Conservation (phyloP, 768 basidiomycete genomes). For the Russula brevipes region DNA sequence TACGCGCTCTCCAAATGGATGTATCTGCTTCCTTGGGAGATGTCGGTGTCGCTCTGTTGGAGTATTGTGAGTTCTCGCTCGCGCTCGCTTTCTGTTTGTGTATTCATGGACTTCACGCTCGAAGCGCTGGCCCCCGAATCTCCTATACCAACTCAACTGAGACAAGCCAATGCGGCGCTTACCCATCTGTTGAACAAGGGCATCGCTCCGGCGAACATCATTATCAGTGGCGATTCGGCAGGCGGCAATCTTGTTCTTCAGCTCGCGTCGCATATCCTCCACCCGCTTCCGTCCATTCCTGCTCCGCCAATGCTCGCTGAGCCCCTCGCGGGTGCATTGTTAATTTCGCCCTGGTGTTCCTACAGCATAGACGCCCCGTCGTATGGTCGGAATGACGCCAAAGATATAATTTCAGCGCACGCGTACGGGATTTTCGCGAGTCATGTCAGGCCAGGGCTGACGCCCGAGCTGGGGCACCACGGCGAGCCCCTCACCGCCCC, state of each 20-base stretch:
- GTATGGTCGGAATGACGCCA: background rate
- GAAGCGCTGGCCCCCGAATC: slow-evolving; percentile 2
- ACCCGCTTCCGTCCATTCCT: slow-evolving; percentile 21
- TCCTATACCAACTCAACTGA: slow-evolving; percentile 25
- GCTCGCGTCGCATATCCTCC: slow-evolving; percentile 22
- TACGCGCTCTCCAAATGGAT: background rate
- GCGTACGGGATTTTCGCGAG: background rate
- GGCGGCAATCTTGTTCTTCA: slow-evolving; percentile 26
- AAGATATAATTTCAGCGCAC: background rate
- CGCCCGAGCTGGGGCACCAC: background rate
- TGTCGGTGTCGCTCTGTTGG: background rate
- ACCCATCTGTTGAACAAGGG: slow-evolving; percentile 22
- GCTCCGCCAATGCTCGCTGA: background rate
- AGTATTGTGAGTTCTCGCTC: background rate
- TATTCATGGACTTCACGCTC: background rate
- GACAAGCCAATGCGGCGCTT: slow-evolving; percentile 22
- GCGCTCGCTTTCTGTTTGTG: background rate
- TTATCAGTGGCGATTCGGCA: slow-evolving; percentile 26
- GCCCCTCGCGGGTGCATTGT: background rate
- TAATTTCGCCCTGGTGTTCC: slow-evolving; percentile 9
- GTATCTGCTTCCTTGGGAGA: background rate
- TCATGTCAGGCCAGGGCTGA: background rate
- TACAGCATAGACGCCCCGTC: background rate
- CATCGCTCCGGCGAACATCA: slow-evolving; percentile 22
- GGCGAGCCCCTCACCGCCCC: background rate